phyloP scores from a whole-genome alignment of 2,329 filamentous ascomycete species.

The Fusarium bulbicola region DNA sequence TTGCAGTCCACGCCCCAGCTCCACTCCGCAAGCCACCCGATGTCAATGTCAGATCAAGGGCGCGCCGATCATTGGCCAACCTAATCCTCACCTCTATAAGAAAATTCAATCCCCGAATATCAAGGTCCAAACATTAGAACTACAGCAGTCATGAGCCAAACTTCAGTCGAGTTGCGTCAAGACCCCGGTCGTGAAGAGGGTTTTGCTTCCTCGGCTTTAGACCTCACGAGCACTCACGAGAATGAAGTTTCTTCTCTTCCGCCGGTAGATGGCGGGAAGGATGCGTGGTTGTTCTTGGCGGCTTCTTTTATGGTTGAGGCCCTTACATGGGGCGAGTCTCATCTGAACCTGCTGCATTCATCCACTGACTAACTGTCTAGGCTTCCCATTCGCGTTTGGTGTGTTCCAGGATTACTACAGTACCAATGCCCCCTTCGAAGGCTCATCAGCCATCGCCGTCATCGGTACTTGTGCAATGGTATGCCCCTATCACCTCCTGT shows the following conservation, averaged over 20 bases:
- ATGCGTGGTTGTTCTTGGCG: conserved; percentile 48
- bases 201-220: background rate
- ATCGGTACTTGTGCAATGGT: conserved; percentile 73
- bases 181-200: background rate
- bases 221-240: background rate
- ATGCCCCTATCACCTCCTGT: conserved; percentile 37
- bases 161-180: background rate
- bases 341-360: accelerated
- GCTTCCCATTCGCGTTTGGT: conserved; percentile 74
- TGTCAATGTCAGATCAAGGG: conserved; percentile 13
- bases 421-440: conserved; percentile 65
- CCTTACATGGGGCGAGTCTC: conserved; percentile 45
- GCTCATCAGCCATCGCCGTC: conserved; percentile 63
- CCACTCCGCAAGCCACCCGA: background rate
- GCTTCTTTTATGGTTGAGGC: conserved; percentile 47
- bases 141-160: background rate
- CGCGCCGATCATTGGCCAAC: conserved; percentile 4
- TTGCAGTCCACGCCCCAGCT: background rate
- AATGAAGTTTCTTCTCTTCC: conserved; percentile 32
- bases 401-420: conserved; percentile 77
- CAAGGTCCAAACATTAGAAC: background rate
- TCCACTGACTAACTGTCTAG: conserved; percentile 46
- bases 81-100: background rate
- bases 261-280: conserved; percentile 45
- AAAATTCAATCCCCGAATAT: background rate